Base-by-base conservation (phyloP, 768 basidiomycete species). In the Glaciozyma antarctica region DNA sequence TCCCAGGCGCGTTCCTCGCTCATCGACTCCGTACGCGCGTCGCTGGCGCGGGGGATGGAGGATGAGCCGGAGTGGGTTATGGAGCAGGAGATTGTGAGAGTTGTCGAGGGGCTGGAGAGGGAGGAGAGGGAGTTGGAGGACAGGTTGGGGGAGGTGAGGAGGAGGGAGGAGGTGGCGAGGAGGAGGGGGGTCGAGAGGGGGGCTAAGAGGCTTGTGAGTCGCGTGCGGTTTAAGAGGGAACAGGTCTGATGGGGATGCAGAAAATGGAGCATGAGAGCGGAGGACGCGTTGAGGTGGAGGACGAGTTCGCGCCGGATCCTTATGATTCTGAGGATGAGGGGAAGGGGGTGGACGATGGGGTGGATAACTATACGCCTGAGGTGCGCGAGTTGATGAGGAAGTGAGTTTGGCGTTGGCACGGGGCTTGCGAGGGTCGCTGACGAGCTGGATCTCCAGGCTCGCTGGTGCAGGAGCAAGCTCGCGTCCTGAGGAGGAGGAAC, bases 321-420 rank as follows among this genome's bases (percentile, higher is more conserved):
- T 67, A 70, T 34, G 22, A 51, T 9, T 60, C 66, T 5, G 47
- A 24, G 22, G 60, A 47, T 6, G 22, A 49, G 4, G 60, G 34
- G 30, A 13, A 49, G 2, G 30, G 19, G 15, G 41, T 41, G 5
- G 64, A 30, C 3, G 51, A 47, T 0, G 77, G 78, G 51, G 77
- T 76, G 65, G 81, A 78, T 76, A 86, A 88, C 70, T 79, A 92
- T 8, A 87, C 88, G 9, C 85, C 87, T 3, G 87, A 84, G 49
- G 85, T 94, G 9, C 82, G 84, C 32, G 88, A 84, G 1, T 78
- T 94, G 16, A 86, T 94, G 86, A 81, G 80, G 58, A 87, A 84
- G 92, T 91, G 69, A 53, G 81, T 75, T 51, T 24, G 60, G 52
- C 47, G 21, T 57, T 59, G 41, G 2, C 26, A 24, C 53, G 22